phyloP scores from a whole-genome alignment of 164 flowering plant species.

The Stephania cephalantha region DNA sequence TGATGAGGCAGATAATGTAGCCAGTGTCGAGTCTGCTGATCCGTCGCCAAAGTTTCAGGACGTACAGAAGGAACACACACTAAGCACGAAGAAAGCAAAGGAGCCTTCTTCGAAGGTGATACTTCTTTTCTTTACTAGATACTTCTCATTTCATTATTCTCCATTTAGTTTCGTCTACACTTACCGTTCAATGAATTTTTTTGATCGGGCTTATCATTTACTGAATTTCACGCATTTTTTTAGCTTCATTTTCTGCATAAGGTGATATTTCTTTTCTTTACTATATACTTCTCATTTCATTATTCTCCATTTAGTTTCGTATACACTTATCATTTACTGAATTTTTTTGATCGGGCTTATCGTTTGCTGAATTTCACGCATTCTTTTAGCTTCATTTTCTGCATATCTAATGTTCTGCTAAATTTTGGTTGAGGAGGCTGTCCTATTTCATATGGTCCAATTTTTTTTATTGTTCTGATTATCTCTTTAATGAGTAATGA shows the following conservation, averaged over 20 bases:
- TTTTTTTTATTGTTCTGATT: background rate
- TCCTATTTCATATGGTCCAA: no score
- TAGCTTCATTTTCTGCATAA: no score
- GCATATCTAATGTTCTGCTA: no score
- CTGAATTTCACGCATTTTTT: no score
- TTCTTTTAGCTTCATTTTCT: no score
- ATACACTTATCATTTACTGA: background rate
- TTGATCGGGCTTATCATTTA: no score
- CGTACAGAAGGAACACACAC: conserved; percentile 10
- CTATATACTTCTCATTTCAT: background rate
- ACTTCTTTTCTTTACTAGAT: background rate
- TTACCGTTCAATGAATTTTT: background rate
- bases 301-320: background rate
- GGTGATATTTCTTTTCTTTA: background rate
- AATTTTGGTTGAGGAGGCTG: no score
- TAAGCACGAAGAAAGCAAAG: conserved; percentile 11
- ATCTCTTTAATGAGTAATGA: background rate
- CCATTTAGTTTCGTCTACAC: background rate
- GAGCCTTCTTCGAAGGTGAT: conserved; percentile 34
- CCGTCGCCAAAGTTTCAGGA: conserved; percentile 10
- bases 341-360: background rate
- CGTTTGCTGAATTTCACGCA: no score
- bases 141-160: background rate
- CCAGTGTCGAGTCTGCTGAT: conserved; percentile 11
- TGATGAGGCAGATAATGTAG: conserved; percentile 16